Evolutionary conservation across 73 alveolate species (phyloP), one percentile per base, ranked within the genome.

Genomic region (Paramecium primaurelia): DNA sequence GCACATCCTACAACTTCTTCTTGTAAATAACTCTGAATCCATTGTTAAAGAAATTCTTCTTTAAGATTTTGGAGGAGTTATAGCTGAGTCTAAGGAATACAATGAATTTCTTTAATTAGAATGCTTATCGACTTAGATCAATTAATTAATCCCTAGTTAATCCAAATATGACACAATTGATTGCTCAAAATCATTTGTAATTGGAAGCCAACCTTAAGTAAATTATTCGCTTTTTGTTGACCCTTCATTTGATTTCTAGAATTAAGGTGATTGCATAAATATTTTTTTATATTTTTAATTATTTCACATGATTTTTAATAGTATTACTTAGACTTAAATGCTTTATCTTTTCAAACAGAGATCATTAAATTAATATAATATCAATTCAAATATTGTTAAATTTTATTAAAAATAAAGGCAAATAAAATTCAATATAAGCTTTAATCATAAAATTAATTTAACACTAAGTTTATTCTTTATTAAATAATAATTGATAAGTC

Each of bases 51-150:
- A 64, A 64, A 64, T 64, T 64, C 84, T 64, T 64, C 84, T 64
- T 34, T 28, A 64, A 32, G 84, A 64, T 64, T 64, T 64, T 64
- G 84, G 84, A 11, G 84, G 84, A 12, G 84, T 64, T 28, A 64
- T 54, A 1, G 69, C 84, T 22, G 84, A 11, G 47, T 64, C 84
- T 34, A 64, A 64, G 45, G 84, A 64, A 32, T 32, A 28, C 49
- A 64, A 32, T 64, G 84, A 64, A 11, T 64, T 32, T 64, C 84
- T 26, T 28, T 64, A 34, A 34, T 64, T 64, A 64, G 84, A 64
- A 64, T 64, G 84, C 47, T 64, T 64, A 28, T 64, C 84, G 49
- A 64, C 84, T 64, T 25, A 64, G 84, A 64, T 64, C 84, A 64
- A 64, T 64, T 64, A 34, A 64, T 64, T 64, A 14, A 64, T 64